Percentiles rank a stretch among this genome's conserved stretches.
phyloP scores from a whole-genome alignment of 208 protist genomes.

The Lotmaria passim region DNA sequence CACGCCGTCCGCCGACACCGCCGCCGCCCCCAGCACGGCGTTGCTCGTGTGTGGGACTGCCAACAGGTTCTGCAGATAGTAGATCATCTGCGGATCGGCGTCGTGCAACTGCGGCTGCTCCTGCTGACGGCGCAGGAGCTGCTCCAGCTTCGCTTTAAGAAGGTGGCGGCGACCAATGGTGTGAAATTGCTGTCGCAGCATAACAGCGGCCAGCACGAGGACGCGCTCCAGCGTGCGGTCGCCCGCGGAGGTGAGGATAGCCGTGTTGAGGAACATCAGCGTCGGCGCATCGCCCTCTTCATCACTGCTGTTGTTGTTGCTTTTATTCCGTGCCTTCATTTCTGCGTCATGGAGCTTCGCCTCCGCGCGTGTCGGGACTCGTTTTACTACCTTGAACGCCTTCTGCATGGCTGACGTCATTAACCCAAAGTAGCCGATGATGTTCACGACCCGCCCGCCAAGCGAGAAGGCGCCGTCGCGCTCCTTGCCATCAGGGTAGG shows the following conservation, averaged over 20 bases:
- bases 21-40: constrained; percentile 2
- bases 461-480: constrained; percentile 65
- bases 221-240: constrained; percentile 86
- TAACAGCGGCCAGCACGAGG: constrained; percentile 75
- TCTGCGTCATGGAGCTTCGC: background rate
- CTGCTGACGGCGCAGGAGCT: constrained; percentile 10
- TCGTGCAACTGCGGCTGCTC: constrained; percentile 6
- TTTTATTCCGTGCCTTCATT: no score
- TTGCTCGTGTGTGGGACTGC: constrained; percentile 19
- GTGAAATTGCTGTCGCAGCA: constrained; percentile 83
- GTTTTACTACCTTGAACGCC: constrained; percentile 74
- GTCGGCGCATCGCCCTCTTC: background rate
- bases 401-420: constrained; percentile 58
- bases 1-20: constrained; percentile 17
- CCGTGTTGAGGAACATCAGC: constrained; percentile 55
- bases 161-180: constrained; percentile 42
- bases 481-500: constrained; percentile 74
- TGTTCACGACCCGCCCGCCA: constrained; percentile 74
- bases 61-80: constrained; percentile 23
- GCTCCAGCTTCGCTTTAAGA: constrained; percentile 26
- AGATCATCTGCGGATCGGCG: constrained; percentile 23
- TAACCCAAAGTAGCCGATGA: constrained; percentile 87
- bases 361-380: constrained; percentile 17
- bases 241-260: constrained; percentile 78
- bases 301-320: background rate